phyloP scores from a whole-genome alignment of 768 basidiomycete species.

The Boletus tylopilopsis region DNA sequence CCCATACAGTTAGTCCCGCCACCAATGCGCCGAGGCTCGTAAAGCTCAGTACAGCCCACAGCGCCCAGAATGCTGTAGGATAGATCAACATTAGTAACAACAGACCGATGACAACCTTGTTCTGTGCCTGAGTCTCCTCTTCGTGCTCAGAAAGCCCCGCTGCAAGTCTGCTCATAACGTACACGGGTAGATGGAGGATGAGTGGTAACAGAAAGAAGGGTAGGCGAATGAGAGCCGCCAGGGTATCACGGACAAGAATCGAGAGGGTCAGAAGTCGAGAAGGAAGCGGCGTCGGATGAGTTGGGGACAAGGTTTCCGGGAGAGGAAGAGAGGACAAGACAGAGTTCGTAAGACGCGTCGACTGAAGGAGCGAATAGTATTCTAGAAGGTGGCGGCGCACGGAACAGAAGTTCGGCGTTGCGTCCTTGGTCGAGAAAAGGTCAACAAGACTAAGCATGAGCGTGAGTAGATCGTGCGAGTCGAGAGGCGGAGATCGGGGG shows the following conservation, averaged over 20 bases:
- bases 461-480: conserved; percentile 23
- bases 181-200: conserved; percentile 79
- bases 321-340: conserved; percentile 82
- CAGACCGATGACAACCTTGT: conserved; percentile 88
- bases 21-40: conserved; percentile 70
- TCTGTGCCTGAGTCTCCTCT: conserved; percentile 95
- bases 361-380: conserved; percentile 84
- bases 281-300: conserved; percentile 64
- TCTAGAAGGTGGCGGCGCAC: conserved; percentile 72
- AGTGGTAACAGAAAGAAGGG: conserved; percentile 91
- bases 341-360: conserved; percentile 80
- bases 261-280: conserved; percentile 78
- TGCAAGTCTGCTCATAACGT: conserved; percentile 74
- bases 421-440: conserved; percentile 70
- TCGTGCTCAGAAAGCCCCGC: conserved; percentile 76
- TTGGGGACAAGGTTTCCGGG: conserved; percentile 79
- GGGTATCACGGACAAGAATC: conserved; percentile 73
- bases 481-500: conserved; percentile 19
- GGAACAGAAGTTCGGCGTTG: conserved; percentile 53
- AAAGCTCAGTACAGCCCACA: conserved; percentile 84
- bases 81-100: conserved; percentile 73
- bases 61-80: conserved; percentile 74
- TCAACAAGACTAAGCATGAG: conserved; percentile 68
- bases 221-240: conserved; percentile 65
- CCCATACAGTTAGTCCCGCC: conserved; percentile 65